phyloP scores from a whole-genome alignment of 2,329 filamentous ascomycete species.

The Clonostachys sp. region DNA sequence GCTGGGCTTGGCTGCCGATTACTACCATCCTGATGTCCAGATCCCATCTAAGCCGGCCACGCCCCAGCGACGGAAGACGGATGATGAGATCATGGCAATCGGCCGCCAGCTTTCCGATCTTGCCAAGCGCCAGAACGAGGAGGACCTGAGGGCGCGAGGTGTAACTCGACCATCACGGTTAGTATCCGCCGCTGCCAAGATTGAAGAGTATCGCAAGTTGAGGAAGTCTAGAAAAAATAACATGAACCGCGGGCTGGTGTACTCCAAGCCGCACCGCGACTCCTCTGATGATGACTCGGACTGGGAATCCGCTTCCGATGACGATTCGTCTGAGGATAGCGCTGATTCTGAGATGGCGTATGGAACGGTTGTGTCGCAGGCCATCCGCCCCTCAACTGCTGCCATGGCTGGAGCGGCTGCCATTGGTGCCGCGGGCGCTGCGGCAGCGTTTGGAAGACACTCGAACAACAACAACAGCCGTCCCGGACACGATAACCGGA shows the following conservation, averaged over 20 bases:
- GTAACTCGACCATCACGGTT: constrained; percentile 13
- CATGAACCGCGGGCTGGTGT: constrained; percentile 27
- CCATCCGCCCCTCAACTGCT: constrained; percentile 12
- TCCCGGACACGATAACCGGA: constrained; percentile 27
- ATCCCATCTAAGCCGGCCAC: constrained; percentile 2
- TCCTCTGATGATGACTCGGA: constrained; percentile 41
- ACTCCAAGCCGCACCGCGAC: constrained; percentile 32
- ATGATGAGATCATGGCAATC: constrained; percentile 51
- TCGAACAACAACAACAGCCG: background rate
- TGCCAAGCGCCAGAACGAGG: constrained; percentile 43
- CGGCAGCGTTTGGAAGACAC: constrained; percentile 1
- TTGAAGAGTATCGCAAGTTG: constrained; percentile 34
- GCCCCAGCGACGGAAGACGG: constrained; percentile 3
- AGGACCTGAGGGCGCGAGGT: constrained; percentile 38
- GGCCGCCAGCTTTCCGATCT: constrained; percentile 50
- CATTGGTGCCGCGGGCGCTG: constrained; percentile 33
- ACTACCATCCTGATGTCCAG: background rate
- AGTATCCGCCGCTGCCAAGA: constrained; percentile 31
- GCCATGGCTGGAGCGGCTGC: constrained; percentile 22
- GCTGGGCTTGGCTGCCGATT: constrained; percentile 1
- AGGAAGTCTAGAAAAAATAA: constrained; percentile 18
- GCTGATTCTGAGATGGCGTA: constrained; percentile 32
- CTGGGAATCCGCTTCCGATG: constrained; percentile 53
- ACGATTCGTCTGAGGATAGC: constrained; percentile 30
- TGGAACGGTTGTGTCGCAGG: constrained; percentile 17